Percentiles rank a stretch among this genome's conserved stretches.
Evolutionary conservation across 2,329 filamentous ascomycete genomes (phyloP).

Genomic region (Ascosphaera pollenicola): DNA sequence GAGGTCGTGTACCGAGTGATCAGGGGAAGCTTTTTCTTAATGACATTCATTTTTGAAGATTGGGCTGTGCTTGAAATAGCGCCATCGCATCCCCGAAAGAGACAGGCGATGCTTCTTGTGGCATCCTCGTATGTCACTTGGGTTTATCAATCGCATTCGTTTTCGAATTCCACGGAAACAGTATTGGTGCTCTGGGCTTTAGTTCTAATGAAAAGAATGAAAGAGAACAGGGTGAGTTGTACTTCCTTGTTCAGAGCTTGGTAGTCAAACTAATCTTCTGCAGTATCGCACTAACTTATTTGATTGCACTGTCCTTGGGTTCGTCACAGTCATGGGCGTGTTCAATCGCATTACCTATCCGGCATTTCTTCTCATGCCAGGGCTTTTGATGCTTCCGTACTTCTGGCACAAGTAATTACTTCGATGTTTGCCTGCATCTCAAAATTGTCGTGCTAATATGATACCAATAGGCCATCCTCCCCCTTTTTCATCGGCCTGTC

Average conservation of each 20-base stretch:
- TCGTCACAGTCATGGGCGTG: conserved; percentile 61
- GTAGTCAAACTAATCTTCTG: too few relatives aligned
- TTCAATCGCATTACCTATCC: conserved; percentile 98
- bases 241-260: too few relatives aligned
- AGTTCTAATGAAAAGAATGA: conserved; percentile 72
- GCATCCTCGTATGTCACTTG: conserved; percentile 96
- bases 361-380: conserved; percentile 71
- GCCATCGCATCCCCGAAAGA: conserved; percentile 46
- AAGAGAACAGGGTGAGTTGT: conserved; percentile 43
- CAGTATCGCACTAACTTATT: conserved; percentile 55
- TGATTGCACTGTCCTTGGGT: conserved; percentile 56
- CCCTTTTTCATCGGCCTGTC: conserved; percentile 42
- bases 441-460: conserved; percentile 13
- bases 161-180: conserved; percentile 94
- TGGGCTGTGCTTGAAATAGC: conserved; percentile 92
- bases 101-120: conserved; percentile 58
- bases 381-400: conserved; percentile 62
- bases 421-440: neutral
- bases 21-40: conserved; percentile 72
- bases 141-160: conserved; percentile 96
- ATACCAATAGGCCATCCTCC: conserved; percentile 26
- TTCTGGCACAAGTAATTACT: conserved; percentile 52
- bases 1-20: conserved; percentile 74
- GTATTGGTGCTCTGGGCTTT: conserved; percentile 81
- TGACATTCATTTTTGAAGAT: conserved; percentile 93